Percentiles rank a stretch among this genome's conserved stretches.
Evolutionary conservation across 2,329 filamentous ascomycete species (phyloP).

Genomic region (Epichloe scottii): DNA sequence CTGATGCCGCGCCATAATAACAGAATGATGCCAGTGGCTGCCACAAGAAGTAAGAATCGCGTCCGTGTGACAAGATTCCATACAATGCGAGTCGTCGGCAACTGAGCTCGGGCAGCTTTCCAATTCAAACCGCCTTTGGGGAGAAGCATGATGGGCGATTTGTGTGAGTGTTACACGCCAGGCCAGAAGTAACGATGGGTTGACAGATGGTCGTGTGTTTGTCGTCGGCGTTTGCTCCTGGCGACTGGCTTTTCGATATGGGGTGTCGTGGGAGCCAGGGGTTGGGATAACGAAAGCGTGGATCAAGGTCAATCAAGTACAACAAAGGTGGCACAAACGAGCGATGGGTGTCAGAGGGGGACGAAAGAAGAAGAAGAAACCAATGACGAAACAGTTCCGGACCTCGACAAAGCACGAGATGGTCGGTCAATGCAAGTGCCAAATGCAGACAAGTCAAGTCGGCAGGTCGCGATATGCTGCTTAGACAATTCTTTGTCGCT

Average conservation of each 20-base stretch:
- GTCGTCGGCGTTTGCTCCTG: neutral
- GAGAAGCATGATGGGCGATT: slow-evolving; percentile 59
- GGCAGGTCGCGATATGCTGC: neutral
- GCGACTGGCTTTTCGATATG: slow-evolving; percentile 11
- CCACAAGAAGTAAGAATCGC: slow-evolving; percentile 63
- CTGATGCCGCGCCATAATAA: slow-evolving; percentile 82
- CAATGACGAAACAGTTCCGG: neutral
- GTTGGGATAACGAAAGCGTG: slow-evolving; percentile 2
- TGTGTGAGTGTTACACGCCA: slow-evolving; percentile 4
- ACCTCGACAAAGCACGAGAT: neutral
- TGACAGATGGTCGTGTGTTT: neutral
- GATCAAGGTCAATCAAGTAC: neutral
- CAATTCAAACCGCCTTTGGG: slow-evolving; percentile 83
- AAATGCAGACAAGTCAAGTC: neutral
- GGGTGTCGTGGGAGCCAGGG: neutral
- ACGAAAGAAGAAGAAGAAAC: neutral
- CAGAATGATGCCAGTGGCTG: slow-evolving; percentile 56
- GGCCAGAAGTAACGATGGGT: neutral
- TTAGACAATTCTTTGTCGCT: neutral
- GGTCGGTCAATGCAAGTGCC: neutral
- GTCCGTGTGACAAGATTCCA: slow-evolving; percentile 61
- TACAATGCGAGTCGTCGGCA: slow-evolving; percentile 66
- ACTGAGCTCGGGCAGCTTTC: slow-evolving; percentile 72
- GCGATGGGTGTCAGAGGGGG: neutral
- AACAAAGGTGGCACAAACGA: slow-evolving; percentile 3